Evolutionary conservation across 768 basidiomycete genomes (phyloP), one percentile per base, ranked within the genome.

Genomic region (Rhodotorula babjevae): DNA sequence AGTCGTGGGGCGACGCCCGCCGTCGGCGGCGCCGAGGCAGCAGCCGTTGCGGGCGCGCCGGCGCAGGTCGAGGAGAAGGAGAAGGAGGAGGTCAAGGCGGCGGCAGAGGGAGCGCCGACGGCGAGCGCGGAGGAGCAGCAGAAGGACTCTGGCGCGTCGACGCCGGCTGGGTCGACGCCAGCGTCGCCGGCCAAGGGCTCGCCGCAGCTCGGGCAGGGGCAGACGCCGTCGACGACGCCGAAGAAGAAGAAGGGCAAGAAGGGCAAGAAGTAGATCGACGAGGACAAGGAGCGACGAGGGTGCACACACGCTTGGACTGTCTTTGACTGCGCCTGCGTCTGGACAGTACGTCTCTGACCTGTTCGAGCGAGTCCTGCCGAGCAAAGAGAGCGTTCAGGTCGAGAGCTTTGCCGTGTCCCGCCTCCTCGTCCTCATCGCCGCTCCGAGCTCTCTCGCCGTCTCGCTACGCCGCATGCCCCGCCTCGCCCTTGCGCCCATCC

Each of bases 201-300:
- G 40, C 36, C 44, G 27, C 8, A 36, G 53, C 27, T 15, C 49
- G 27, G 3, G 60, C n/a, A 18, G 62, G 57, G 2, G 63, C 50
- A 15, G 31, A 7, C 16, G 56, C 31, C 18, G 31, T 31, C 18
- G 42, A 68, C 67, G 23, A 63, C 68, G 31, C 69, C 64, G 59
- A 74, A 69, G 62, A 64, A 61, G 60, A 47, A 60, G 52, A 74
- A 74, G 57, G 65, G 65, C 14, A 73, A 69, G 72, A 69, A 61
- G 65, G 68, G 67, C 50, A 73, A 73, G 50, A 31, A 63, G 53
- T 73, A 42, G 44, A 6, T 44, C 25, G 27, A 14, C 12, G 27
- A 12, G 53, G n/a, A 27, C 27, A 9, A 15, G 56, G 33, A 11
- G 57, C 40, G 23, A 7, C 36, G 25, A 21, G 14, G 36, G 12